Conservation (phyloP, 441 rosid species). For the Adansonia rubrostipa region DNA sequence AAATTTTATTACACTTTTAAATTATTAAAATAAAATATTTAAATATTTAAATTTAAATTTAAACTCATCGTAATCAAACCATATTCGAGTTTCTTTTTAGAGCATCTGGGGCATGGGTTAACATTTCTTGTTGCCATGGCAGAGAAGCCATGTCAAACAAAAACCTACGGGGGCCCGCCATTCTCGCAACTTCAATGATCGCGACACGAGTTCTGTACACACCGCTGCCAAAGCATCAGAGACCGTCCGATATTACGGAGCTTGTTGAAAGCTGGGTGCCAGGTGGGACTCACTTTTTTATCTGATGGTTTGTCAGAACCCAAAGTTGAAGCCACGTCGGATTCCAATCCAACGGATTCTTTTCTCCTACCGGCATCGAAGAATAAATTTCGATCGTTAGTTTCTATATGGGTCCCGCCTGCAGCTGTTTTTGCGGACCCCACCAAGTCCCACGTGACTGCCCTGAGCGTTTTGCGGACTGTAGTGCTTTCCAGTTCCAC, state of each 20-base stretch:
- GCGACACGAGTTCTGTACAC: neutral
- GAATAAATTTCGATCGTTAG: neutral
- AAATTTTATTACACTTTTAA: too few species aligned
- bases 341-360: slow-evolving; percentile 32
- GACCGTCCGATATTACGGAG: slow-evolving; percentile 22
- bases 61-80: too few species aligned
- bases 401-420: neutral
- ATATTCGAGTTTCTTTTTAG: too few species aligned
- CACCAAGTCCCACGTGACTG: slow-evolving; percentile 14
- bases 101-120: too few species aligned
- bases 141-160: slow-evolving; percentile 4
- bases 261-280: slow-evolving; percentile 10
- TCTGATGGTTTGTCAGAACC: neutral
- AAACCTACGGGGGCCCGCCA: neutral
- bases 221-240: slow-evolving; percentile 7
- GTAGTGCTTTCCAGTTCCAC: too few species aligned
- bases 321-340: slow-evolving; percentile 35
- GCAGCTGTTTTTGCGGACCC: neutral
- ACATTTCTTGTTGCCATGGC: neutral
- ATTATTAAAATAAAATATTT: too few species aligned
- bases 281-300: slow-evolving; percentile 28
- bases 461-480: neutral
- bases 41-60: too few species aligned
- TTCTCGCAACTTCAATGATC: neutral
- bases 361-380: neutral